Conservation (phyloP, 1,284 basidiomycete genomes). For the Leccinum pallidistipes region DNA sequence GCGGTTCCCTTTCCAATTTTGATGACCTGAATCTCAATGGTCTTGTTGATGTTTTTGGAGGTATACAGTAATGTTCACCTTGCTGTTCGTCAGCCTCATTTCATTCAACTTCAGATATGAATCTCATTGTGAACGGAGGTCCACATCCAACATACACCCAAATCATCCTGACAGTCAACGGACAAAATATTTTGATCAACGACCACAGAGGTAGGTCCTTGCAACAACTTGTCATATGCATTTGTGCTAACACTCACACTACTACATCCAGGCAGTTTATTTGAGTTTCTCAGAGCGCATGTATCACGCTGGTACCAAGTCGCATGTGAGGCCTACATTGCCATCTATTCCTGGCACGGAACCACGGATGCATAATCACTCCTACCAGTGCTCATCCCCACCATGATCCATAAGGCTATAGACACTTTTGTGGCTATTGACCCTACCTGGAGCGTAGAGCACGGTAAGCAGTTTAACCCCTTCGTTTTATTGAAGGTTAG, state of each 20-base stretch:
- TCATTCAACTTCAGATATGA: too few relatives aligned
- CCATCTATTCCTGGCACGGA: not conserved
- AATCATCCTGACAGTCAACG: not conserved
- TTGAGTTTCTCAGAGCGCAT: not conserved
- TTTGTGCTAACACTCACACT: not conserved
- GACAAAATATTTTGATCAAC: not conserved
- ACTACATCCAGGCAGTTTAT: not conserved
- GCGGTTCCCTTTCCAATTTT: too few relatives aligned
- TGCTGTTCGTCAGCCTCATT: too few relatives aligned
- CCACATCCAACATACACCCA: too few relatives aligned
- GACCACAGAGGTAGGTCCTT: not conserved
- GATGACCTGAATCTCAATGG: too few relatives aligned
- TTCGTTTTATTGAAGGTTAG: not conserved
- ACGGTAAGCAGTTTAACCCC: not conserved
- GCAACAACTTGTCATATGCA: not conserved
- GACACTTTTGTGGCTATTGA: not conserved
- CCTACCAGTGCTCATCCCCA: not conserved
- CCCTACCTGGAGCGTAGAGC: not conserved
- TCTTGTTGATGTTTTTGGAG: too few relatives aligned
- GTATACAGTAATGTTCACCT: too few relatives aligned
- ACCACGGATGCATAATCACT: not conserved
- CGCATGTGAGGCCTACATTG: not conserved
- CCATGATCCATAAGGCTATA: not conserved
- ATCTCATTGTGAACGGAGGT: too few relatives aligned
- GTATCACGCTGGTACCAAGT: not conserved